Base-by-base conservation (phyloP, 2,329 filamentous ascomycete species). In the Bisporella sp. region DNA sequence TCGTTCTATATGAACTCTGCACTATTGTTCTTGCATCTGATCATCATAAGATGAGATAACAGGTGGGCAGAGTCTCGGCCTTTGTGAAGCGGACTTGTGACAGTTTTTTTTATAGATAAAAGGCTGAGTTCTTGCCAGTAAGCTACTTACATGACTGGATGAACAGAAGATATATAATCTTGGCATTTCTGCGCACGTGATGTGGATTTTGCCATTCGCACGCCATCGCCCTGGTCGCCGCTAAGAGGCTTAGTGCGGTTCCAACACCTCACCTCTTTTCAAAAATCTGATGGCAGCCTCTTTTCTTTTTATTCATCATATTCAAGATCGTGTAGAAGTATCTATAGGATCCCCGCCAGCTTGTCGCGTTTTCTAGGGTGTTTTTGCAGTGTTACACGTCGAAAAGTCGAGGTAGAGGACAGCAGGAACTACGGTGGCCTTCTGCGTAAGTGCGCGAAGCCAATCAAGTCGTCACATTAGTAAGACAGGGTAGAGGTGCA, bases 171-270 rank as follows among this genome's bases (percentile, higher is more conserved):
- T 21, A 21, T 21, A 21, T 21, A 21, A 21, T 37, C 35, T 37
- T 37, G 35, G 35, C 35, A 37, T 37, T 37, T n/a, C n/a, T 37
- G 35, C 2, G 35, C n/a, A 45, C 8, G 44, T 46, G 13, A 46
- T n/a, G 44, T 46, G 31, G 41, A 40, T 30, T 31, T 41, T 29
- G 45, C 33, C 8, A 37, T 46, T 37, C 30, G 45, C 45, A 47
- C 45, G 45, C 45, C 33, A 47, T 41, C 21, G 45, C 45, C 45
- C 45, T 21, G 40, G 45, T 40, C 28, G 29, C 12, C 45, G 21
- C 35, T 47, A 47, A 40, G 21, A 9, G 8, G 35, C 8, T 37
- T 37, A 37, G 35, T n/a, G 35, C 35, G 8, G 8, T 37, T 37
- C 21, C 21, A 21, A 21, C 21, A 21, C 21, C 21, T 21, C 21